Evolutionary conservation across 78 protist species (phyloP).

Genomic region (Dictyostelium citrinum): DNA sequence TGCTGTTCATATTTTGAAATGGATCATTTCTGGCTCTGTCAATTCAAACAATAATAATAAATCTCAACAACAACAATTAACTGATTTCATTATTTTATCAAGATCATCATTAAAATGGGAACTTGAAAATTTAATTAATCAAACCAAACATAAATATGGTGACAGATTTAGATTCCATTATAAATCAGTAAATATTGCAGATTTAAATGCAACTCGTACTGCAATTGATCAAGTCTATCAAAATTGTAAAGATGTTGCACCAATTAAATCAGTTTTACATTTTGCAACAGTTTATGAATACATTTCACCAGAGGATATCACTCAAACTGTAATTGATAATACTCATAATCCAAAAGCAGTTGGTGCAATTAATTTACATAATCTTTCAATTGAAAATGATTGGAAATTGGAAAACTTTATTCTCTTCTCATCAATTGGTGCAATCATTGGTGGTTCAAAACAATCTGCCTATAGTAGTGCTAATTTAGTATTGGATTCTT

Average conservation of each 20-base stretch:
- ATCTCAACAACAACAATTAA: not conserved
- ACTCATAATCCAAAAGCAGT: slow-evolving; percentile 74
- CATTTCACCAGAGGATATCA: not conserved
- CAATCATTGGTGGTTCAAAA: slow-evolving; percentile 74
- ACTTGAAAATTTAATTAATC: slow-evolving; percentile 14
- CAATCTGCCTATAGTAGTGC: slow-evolving; percentile 85
- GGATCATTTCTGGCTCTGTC: slow-evolving; percentile 3
- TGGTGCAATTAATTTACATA: slow-evolving; percentile 81
- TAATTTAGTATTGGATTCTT: slow-evolving; percentile 82
- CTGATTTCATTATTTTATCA: slow-evolving; percentile 33
- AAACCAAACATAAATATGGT: not conserved
- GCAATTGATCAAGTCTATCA: not conserved
- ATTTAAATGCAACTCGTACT: not conserved
- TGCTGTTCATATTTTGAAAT: slow-evolving; percentile 31
- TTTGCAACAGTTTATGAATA: slow-evolving; percentile 78
- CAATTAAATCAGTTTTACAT: slow-evolving; percentile 63
- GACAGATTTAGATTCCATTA: slow-evolving; percentile 13
- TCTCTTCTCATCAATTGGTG: slow-evolving; percentile 77
- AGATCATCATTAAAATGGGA: slow-evolving; percentile 56
- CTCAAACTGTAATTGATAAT: not conserved
- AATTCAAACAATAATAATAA: not conserved
- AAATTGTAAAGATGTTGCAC: not conserved
- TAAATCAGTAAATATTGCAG: slow-evolving; percentile 8
- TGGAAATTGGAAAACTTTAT: slow-evolving; percentile 46
- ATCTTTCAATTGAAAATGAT: slow-evolving; percentile 6